These are phyloP conservation scores for Sporisorium sorghi DNA, from an alignment of 1,284 basidiomycete genomes.

Conservation along the genomic window DNA sequence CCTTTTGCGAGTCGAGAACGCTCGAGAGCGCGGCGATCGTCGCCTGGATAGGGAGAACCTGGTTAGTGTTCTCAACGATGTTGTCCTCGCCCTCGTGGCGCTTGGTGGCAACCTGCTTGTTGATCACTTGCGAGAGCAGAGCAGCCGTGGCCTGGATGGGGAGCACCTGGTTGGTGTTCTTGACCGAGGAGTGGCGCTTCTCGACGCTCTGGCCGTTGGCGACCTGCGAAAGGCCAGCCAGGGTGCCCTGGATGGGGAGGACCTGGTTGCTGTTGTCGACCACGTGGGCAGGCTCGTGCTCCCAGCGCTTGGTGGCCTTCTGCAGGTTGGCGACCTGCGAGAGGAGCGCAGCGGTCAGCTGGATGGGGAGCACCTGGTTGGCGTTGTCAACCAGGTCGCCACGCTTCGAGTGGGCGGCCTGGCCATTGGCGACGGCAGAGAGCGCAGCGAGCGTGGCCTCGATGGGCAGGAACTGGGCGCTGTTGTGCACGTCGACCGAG, in stretches of 20 bases:
- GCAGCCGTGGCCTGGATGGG: slow-evolving; percentile 39
- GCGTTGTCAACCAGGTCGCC: slow-evolving; percentile 38
- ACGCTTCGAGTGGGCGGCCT: slow-evolving; percentile 28
- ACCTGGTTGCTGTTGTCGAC: slow-evolving; percentile 43
- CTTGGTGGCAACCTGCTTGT: slow-evolving; percentile 10
- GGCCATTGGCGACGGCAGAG: slow-evolving; percentile 27
- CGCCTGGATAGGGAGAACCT: slow-evolving; percentile 36
- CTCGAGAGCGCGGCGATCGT: slow-evolving; percentile 40
- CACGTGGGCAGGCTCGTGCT: too few species aligned
- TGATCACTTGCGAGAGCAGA: slow-evolving; percentile 29
- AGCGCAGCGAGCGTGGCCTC: slow-evolving; percentile 42
- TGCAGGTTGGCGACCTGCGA: slow-evolving; percentile 46
- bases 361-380: slow-evolving; percentile 45
- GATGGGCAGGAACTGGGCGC: slow-evolving; percentile 33
- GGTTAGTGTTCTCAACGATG: slow-evolving; percentile 6
- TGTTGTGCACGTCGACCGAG: slow-evolving; percentile 24
- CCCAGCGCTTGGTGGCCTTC: slow-evolving; percentile 25
- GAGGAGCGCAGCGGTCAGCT: slow-evolving; percentile 38
- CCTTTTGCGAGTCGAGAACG: slow-evolving; percentile 42
- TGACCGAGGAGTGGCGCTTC: slow-evolving; percentile 10
- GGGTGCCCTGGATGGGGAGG: slow-evolving; percentile 35
- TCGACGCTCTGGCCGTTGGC: background rate
- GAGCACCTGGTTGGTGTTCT: slow-evolving; percentile 28
- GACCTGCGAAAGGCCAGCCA: slow-evolving; percentile 21
- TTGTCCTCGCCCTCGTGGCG: slow-evolving; percentile 3